Conservation (phyloP, 805 yeast species). For the Maudiozyma turicensis region DNA sequence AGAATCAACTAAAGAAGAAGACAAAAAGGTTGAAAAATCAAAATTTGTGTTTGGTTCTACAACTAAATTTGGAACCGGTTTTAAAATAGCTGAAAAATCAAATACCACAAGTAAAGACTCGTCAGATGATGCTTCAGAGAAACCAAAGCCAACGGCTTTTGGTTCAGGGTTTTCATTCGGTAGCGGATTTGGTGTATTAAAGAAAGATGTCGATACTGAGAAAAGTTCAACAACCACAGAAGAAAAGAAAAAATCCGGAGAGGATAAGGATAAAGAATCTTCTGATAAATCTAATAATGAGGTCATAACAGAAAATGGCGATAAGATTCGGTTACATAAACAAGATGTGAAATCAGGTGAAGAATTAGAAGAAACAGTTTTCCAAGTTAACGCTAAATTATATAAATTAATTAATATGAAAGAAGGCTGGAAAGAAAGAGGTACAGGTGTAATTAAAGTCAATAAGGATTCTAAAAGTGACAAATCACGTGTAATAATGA, state of each 20-base stretch:
- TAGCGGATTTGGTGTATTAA: conserved; percentile 23
- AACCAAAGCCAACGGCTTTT: conserved; percentile 28
- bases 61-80: conserved; percentile 38
- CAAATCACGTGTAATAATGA: conserved; percentile 71
- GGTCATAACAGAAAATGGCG: conserved; percentile 9
- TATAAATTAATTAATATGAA: conserved; percentile 59
- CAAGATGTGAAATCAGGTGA: conserved; percentile 75
- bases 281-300: background rate
- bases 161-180: conserved; percentile 40
- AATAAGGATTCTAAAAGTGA: conserved; percentile 37
- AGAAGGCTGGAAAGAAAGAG: conserved; percentile 94
- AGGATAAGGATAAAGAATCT: conserved; percentile 4
- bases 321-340: conserved; percentile 44
- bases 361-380: conserved; percentile 67
- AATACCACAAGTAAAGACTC: background rate
- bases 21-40: conserved; percentile 22
- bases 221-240: background rate
- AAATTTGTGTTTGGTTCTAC: conserved; percentile 49
- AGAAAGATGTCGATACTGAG: conserved; percentile 7
- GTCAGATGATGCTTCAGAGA: conserved; percentile 3
- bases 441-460: conserved; percentile 79
- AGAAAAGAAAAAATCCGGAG: conserved; percentile 1
- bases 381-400: conserved; percentile 64
- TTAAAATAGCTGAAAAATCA: conserved; percentile 18
- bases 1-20: background rate